Evolutionary conservation across 768 basidiomycete genomes (phyloP), one percentile per base, ranked within the genome.

Genomic region (Trametes villosa): DNA sequence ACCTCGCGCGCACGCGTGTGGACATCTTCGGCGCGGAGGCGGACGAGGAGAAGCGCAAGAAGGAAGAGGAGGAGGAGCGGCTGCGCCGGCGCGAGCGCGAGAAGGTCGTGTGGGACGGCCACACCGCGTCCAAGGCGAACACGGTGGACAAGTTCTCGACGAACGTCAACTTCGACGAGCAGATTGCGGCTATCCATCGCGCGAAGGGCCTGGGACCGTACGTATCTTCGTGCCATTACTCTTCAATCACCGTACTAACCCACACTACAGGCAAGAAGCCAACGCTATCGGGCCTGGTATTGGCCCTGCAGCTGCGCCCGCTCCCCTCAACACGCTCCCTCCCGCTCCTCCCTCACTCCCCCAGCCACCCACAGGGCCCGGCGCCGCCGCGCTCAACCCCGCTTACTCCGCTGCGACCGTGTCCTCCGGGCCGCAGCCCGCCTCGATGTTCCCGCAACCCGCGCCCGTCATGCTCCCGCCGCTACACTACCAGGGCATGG

Each of bases 51-150:
- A 83, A 88, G 59, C 84, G 94, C 62, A 91, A 88, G 75, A 83
- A 81, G 47, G 91, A 95, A 67, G 96, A 97, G 64, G 94, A 94
- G 51, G 89, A 90, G 63, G 92, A 94, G 69, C 81, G 85, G 55
- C 85, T 88, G 63, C 84, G 84, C 69, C 81, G 94, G 65, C 90
- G 86, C 72, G 96, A 96, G 73, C 86, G 88, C 72, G 97, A 98
- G 76, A 95, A 92, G 72, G 91, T 93, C 66, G 92, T 98, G 49
- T 99, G 97, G 97, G 97, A 98, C 75, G 97, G 97, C 68, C 96
- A 98, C 74, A 96, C 96, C 2, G 91, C 94, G 44, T 91, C 94
- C 44, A 98, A 96, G 77, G 89, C 89, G 49, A 87, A 86, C 66
- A 97, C 94, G 1, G 80, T 95, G 70, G 92, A 95, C 82, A 94